Percentiles rank a stretch among this genome's conserved stretches.
phyloP scores from a whole-genome alignment of 257 asterid species.

The Solanum habrochaites region DNA sequence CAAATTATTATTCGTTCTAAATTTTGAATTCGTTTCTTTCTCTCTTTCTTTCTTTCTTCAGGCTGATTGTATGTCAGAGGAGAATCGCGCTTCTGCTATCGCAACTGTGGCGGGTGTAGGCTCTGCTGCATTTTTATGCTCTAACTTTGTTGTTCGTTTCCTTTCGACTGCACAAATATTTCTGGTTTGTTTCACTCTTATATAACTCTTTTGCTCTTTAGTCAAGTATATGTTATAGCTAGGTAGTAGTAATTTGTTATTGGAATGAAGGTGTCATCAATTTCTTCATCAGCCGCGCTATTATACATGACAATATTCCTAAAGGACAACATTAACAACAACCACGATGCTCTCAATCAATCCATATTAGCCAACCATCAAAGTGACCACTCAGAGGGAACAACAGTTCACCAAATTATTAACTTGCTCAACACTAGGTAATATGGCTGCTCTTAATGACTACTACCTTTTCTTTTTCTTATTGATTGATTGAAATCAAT shows the following conservation, averaged over 20 bases:
- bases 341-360: not conserved
- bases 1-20: too few relatives aligned
- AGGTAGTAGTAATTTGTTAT: not conserved
- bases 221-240: not conserved
- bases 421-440: slow-evolving; percentile 42
- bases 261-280: slow-evolving; percentile 31
- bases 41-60: not conserved
- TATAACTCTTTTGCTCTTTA: not conserved
- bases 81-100: slow-evolving; percentile 41
- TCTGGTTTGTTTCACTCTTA: slow-evolving; percentile 19
- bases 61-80: slow-evolving; percentile 48
- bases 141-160: slow-evolving; percentile 38
- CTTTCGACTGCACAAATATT: slow-evolving; percentile 35
- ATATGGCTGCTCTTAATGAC: not conserved
- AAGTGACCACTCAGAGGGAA: slow-evolving; percentile 2
- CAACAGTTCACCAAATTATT: slow-evolving; percentile 22
- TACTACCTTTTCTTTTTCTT: not conserved
- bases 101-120: slow-evolving; percentile 39
- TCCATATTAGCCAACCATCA: not conserved
- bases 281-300: slow-evolving; percentile 23
- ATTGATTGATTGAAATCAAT: too few relatives aligned
- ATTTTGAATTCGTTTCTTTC: not conserved
- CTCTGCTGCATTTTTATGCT: slow-evolving; percentile 35
- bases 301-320: slow-evolving; percentile 48
- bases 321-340: slow-evolving; percentile 12